phyloP scores from a whole-genome alignment of 768 basidiomycete species.

The Exidia glandulosa region DNA sequence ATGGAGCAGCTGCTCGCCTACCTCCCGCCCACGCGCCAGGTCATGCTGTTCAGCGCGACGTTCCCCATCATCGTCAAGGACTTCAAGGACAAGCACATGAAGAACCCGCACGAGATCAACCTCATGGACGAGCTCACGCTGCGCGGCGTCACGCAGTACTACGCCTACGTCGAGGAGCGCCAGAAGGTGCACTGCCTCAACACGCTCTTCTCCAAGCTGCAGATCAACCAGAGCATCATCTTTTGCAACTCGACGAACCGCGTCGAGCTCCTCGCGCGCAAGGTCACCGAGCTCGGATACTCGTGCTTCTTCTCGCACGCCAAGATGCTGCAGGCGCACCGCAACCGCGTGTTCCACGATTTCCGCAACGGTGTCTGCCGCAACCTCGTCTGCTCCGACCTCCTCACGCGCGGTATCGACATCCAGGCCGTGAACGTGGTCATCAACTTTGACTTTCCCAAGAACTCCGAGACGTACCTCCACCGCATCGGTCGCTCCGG shows the following conservation, averaged over 20 bases:
- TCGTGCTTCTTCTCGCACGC: slow-evolving; percentile 99
- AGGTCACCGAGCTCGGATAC: slow-evolving; percentile 97
- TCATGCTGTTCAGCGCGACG: slow-evolving; percentile 98
- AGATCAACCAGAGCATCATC: slow-evolving; percentile 99
- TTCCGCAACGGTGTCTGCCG: slow-evolving; percentile 98
- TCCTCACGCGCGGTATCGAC: slow-evolving; percentile 97
- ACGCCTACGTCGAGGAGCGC: slow-evolving; percentile 97
- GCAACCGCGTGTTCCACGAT: slow-evolving; percentile 99
- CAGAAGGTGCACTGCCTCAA: slow-evolving; percentile 99
- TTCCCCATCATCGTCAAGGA: slow-evolving; percentile 99
- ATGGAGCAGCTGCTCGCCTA: slow-evolving; percentile 91
- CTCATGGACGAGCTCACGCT: slow-evolving; percentile 99
- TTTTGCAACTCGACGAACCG: slow-evolving; percentile 99
- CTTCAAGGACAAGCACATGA: slow-evolving; percentile 99
- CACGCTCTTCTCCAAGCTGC: slow-evolving; percentile 97
- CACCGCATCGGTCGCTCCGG: slow-evolving; percentile 98
- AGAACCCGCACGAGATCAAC: slow-evolving; percentile 91
- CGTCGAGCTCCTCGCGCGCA: slow-evolving; percentile 97
- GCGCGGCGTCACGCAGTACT: slow-evolving; percentile 98
- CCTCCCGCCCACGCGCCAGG: slow-evolving; percentile 78
- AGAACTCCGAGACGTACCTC: slow-evolving; percentile 97
- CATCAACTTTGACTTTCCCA: slow-evolving; percentile 99
- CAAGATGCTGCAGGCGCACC: slow-evolving; percentile 97
- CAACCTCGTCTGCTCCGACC: slow-evolving; percentile 93
- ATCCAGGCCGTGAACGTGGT: slow-evolving; percentile 99